Evolutionary conservation across 306 rosid species (phyloP), one percentile per base, ranked within the genome.

Genomic region (Malus sylvestris): DNA sequence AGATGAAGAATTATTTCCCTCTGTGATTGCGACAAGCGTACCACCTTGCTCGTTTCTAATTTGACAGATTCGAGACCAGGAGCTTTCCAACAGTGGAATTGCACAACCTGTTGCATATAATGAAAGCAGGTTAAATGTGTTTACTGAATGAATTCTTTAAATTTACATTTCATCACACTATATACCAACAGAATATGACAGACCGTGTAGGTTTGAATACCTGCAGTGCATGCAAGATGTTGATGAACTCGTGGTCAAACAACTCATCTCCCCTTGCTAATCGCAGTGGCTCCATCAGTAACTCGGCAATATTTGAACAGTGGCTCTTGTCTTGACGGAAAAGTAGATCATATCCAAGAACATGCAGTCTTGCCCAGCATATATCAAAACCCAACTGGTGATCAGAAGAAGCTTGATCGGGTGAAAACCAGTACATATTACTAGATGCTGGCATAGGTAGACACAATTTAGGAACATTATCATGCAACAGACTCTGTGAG

Each of bases 151-250:
- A 53, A 7, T 19, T 7, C 42, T 38, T 38, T 7, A 38, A 38
- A 38, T 7, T 38, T 38, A 38, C 42, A 6, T 38, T 38, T 38
- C 42, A 38, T 6, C 42, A 38, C 42, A 70, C 27, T 51, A 42
- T 15, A 5, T 49, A 49, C 8, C 55, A 49, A 49, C 12, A 40
- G 8, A 68, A 58, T 10, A 46, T 4, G 30, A 33, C 15, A 22
- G 80, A 13, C 64, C 42, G 33, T 25, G 68, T 65, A 76, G 13
- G 29, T 75, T 59, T 42, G 49, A 86, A 38, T 87, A 91, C 97
- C 99, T 92, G 97, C 81, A 95, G 96, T 4, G 92, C 93, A n/a
- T 95, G 97, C 93, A 95, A 84, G 82, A 92, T 85, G 73, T 91
- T 89, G 78, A 67, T 80, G 77, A 92, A 95, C 68, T 88, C 89